Base-by-base conservation (phyloP, 305 asterid species). In the Fraxinus velutina region DNA sequence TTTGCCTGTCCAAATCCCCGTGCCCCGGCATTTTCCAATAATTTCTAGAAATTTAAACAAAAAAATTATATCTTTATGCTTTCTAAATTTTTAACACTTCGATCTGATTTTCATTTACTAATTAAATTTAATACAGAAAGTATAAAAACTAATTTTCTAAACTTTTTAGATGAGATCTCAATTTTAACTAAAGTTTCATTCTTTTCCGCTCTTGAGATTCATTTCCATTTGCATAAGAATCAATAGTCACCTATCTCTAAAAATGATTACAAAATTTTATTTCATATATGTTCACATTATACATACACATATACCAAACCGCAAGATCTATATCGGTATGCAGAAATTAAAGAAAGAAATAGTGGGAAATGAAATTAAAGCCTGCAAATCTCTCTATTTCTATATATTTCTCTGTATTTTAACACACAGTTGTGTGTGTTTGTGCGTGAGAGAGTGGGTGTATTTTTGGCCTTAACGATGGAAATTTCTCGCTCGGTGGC, bases 1-100 rank as follows among this genome's bases (percentile, higher is more conserved):
- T 89, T 82, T 95, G 95, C 90, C 97, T 84, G 83, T 95, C 98
- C 89, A 95, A 91, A 95, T 95, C 99, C 81, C 90, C 94, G 80
- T 91, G 96, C 83, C 91, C 91, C 88, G 97, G 97, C 98, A 95
- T 95, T 87, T 90, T 94, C 17, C 77, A 74, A 42, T 22, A 27
- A 3, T 36, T 84, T 21, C 39, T 17, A 55, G 47, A 62, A 29
- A 13, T 13, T 44, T 6, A 6, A 39, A 77, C 79, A 73, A 33
- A 86, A 78, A 27, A n/a, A n/a, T n/a, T 21, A 60, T 81, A 77
- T 81, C 76, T 42, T 42, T 42, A 42, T 10, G 86, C 85, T 78
- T 77, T 36, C 80, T 8, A 72, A 76, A 78, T 76, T 33, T 87
- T 73, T 81, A 47, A 4, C 4, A 71, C 75, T 32, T 78, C 88